Conservation (phyloP, 2,329 filamentous ascomycete species). For the Phoma sp. region DNA sequence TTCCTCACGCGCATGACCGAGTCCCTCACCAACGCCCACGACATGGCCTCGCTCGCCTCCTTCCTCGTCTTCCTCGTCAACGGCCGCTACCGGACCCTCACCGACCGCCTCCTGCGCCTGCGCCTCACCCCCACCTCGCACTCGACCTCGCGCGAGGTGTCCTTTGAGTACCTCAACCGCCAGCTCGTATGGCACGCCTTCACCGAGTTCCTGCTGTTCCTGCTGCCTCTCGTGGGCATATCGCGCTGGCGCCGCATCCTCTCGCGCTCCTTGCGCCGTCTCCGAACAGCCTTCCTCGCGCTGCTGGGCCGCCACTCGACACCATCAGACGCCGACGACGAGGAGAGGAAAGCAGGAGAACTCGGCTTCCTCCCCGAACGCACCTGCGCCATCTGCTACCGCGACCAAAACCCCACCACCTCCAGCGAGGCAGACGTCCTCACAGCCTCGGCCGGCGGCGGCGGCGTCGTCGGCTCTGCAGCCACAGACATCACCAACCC, state of each 20-base stretch:
- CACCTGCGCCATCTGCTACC: constrained; percentile 96
- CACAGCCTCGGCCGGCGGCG: constrained; percentile 65
- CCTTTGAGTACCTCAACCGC: constrained; percentile 96
- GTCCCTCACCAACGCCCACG: constrained; percentile 75
- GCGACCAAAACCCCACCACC: constrained; percentile 81
- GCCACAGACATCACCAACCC: constrained; percentile 96
- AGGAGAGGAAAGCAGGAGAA: constrained; percentile 68
- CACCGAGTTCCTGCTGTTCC: constrained; percentile 96
- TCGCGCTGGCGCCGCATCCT: constrained; percentile 91
- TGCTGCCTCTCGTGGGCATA: constrained; percentile 95
- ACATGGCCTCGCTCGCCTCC: constrained; percentile 79
- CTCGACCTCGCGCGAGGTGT: constrained; percentile 88
- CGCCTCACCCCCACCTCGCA: constrained; percentile 83
- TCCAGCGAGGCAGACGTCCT: constrained; percentile 69
- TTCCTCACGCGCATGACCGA: constrained; percentile 74
- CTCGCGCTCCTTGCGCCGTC: constrained; percentile 83
- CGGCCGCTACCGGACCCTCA: constrained; percentile 86
- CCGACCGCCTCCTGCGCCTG: constrained; percentile 84
- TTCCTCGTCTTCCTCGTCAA: constrained; percentile 92
- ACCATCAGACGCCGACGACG: constrained; percentile 54
- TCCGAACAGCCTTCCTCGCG: constrained; percentile 64
- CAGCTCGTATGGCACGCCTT: constrained; percentile 99
- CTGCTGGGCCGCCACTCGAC: constrained; percentile 53
- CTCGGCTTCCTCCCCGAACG: constrained; percentile 86
- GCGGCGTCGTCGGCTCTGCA: constrained; percentile 84